These are phyloP conservation scores for Clitocybe nebularis DNA, from an alignment of 1,284 basidiomycete genomes.

Conservation along the genomic window DNA sequence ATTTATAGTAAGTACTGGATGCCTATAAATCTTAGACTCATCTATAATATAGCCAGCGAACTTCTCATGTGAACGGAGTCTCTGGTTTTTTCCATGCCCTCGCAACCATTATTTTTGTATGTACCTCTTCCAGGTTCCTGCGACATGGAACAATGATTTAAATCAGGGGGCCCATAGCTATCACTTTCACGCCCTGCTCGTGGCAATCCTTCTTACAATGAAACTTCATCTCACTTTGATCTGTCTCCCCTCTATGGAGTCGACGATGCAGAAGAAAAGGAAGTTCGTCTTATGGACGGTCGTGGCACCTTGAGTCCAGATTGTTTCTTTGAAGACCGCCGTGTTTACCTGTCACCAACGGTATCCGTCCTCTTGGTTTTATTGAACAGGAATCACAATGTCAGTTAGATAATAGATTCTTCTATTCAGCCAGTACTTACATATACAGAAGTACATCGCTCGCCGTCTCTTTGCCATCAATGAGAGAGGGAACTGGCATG, in stretches of 20 bases:
- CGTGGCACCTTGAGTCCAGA: slow-evolving; percentile 3
- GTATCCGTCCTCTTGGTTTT: slow-evolving; percentile 3
- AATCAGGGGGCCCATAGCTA: too few relatives aligned
- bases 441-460: slow-evolving; percentile 4
- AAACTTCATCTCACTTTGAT: slow-evolving; percentile 14
- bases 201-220: slow-evolving; percentile 5
- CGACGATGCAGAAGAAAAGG: slow-evolving; percentile 4
- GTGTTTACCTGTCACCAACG: slow-evolving; percentile 1
- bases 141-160: too few relatives aligned
- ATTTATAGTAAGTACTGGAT: neutral
- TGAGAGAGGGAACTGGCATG: slow-evolving; percentile 1
- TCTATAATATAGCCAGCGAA: neutral
- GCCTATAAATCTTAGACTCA: neutral
- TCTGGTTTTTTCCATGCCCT: slow-evolving; percentile 12
- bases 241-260: slow-evolving; percentile 17
- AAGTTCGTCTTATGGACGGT: slow-evolving; percentile 12
- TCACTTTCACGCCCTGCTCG: slow-evolving; percentile 6
- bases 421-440: neutral
- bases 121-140: neutral
- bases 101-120: neutral
- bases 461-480: neutral
- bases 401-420: too few relatives aligned
- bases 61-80: slow-evolving; percentile 6
- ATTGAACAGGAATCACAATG: slow-evolving; percentile 9
- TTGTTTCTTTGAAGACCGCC: slow-evolving; percentile 4